A percentile compares a stretch with the other conserved stretches of the same genome.
These are phyloP conservation scores for Suaeda aralocaspica DNA, from an alignment of 148 eudicot species.

Conservation along the genomic window DNA sequence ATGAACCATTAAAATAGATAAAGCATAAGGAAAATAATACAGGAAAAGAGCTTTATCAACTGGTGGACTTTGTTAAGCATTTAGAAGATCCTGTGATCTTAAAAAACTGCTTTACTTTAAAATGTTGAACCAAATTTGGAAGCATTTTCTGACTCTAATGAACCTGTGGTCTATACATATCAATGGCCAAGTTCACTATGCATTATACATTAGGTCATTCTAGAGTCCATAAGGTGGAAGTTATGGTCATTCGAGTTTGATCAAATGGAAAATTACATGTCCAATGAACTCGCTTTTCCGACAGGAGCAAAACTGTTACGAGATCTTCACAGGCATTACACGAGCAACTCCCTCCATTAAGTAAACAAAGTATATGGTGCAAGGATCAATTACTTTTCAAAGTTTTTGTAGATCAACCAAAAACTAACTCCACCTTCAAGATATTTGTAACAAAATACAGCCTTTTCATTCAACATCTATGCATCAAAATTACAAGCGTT, in stretches of 20 bases:
- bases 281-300: too few species aligned
- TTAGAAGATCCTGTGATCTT: neutral
- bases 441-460: constrained; percentile 10
- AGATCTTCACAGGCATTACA: neutral
- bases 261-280: too few species aligned
- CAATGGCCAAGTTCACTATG: neutral
- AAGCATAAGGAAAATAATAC: too few species aligned
- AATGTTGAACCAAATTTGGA: neutral
- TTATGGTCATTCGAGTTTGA: neutral
- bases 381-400: too few species aligned
- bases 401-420: neutral
- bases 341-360: neutral
- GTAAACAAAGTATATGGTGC: too few species aligned
- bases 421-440: neutral
- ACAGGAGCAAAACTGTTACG: too few species aligned
- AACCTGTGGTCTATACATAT: too few species aligned
- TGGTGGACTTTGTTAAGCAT: neutral
- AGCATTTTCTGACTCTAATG: neutral
- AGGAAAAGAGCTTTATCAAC: neutral
- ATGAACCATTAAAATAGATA: too few species aligned
- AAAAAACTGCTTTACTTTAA: neutral
- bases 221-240: neutral
- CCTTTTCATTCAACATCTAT: constrained; percentile 24
- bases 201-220: neutral
- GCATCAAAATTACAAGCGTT: constrained; percentile 19